These are phyloP conservation scores for Acacia crassicarpa DNA, from an alignment of 306 rosid species.

Conservation along the genomic window DNA sequence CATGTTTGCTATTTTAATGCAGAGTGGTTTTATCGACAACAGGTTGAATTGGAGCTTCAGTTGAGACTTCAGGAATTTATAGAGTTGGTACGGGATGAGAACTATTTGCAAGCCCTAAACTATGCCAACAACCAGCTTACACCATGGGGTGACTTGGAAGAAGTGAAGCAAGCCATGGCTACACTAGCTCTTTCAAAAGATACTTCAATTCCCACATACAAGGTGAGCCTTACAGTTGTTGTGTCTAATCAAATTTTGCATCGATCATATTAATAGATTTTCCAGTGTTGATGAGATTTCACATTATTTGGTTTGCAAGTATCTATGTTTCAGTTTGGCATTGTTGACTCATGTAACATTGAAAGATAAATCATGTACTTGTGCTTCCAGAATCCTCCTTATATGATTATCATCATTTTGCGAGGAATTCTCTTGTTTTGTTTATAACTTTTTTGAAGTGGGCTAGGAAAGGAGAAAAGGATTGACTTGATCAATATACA, in stretches of 20 bases:
- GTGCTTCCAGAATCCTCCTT: background rate
- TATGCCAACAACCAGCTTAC: slow-evolving; percentile 89
- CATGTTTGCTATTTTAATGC: slow-evolving; percentile 24
- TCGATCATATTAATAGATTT: background rate
- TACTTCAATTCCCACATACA: slow-evolving; percentile 78
- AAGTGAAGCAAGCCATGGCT: slow-evolving; percentile 83
- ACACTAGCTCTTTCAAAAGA: slow-evolving; percentile 84
- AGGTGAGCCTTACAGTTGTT: slow-evolving; percentile 52
- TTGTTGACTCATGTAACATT: background rate
- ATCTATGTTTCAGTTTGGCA: background rate
- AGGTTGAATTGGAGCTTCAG: slow-evolving; percentile 95
- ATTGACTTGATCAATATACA: background rate
- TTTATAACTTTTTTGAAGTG: background rate
- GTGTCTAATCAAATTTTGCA: background rate
- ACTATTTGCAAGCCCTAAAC: slow-evolving; percentile 71
- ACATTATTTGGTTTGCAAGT: background rate
- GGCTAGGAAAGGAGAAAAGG: background rate
- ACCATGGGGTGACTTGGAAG: slow-evolving; percentile 92
- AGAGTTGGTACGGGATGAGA: slow-evolving; percentile 93
- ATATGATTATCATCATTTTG: background rate
- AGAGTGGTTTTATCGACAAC: slow-evolving; percentile 45
- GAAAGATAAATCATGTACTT: background rate
- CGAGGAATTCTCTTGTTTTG: background rate
- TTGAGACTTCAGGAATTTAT: slow-evolving; percentile 95
- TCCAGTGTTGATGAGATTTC: slow-evolving; percentile 1